These are phyloP conservation scores for Solanum hybrid DNA, from an alignment of 305 asterid genomes.

Conservation along the genomic window DNA sequence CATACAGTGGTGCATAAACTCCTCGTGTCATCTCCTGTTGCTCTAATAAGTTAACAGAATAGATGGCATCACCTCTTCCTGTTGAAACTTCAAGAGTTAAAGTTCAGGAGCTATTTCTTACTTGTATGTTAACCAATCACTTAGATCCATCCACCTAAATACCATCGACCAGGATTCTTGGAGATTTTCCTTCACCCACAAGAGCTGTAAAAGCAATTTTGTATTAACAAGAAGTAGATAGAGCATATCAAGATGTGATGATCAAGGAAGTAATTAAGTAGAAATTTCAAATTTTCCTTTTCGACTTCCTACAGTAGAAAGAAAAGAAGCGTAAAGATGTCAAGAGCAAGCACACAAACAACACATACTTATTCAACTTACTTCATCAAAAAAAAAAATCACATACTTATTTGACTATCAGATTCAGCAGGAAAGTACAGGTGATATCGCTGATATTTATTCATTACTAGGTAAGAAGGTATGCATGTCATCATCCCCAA, in stretches of 20 bases:
- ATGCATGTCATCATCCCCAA: not conserved
- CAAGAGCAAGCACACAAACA: not conserved
- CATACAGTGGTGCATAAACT: constrained; percentile 97
- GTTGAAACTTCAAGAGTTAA: not conserved
- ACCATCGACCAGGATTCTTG: constrained; percentile 90
- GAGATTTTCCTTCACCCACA: constrained; percentile 96
- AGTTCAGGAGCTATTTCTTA: constrained; percentile 17
- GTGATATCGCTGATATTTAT: not conserved
- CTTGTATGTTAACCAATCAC: constrained; percentile 98
- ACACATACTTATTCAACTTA: not conserved
- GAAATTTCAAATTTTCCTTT: not conserved
- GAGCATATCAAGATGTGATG: not conserved
- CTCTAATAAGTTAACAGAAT: constrained; percentile 35
- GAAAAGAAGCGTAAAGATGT: not conserved
- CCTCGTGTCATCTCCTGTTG: constrained; percentile 98
- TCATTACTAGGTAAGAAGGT: not conserved
- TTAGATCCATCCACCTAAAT: constrained; percentile 95
- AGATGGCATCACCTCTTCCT: not conserved
- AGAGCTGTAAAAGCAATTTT: constrained; percentile 49
- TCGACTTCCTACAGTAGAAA: not conserved
- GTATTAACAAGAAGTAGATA: constrained; percentile 15
- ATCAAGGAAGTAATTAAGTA: not conserved
- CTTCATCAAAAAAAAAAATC: not conserved
- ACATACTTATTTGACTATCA: not conserved
- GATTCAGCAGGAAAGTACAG: not conserved